phyloP scores from a whole-genome alignment of 2,329 filamentous ascomycete genomes.

The Grosmannia huntii region DNA sequence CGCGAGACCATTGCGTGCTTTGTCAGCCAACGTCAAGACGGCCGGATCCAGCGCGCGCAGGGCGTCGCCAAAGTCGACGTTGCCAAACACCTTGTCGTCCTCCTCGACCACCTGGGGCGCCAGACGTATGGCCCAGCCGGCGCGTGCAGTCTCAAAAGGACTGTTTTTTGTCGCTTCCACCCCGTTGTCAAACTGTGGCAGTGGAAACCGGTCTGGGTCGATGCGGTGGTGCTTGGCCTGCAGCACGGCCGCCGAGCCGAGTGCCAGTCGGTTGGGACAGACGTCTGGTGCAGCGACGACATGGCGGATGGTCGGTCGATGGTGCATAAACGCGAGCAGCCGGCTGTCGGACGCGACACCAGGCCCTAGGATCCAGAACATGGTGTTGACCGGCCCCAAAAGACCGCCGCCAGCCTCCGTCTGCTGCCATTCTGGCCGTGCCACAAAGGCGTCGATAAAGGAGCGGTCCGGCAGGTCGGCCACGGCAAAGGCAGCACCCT shows the following conservation, averaged over 20 bases:
- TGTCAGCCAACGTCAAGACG: conserved; percentile 39
- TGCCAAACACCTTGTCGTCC: conserved; percentile 31
- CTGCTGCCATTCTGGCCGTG: conserved; percentile 55
- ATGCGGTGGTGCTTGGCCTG: conserved; percentile 58
- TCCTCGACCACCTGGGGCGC: conserved; percentile 34
- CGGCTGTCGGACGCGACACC: conserved; percentile 49
- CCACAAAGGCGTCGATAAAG: conserved; percentile 58
- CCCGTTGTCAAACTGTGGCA: conserved; percentile 53
- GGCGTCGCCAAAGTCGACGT: conserved; percentile 34
- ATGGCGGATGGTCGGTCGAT: conserved; percentile 52
- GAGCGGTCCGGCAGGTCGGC: conserved; percentile 61
- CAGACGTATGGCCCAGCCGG: conserved; percentile 32
- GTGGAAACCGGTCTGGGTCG: conserved; percentile 59
- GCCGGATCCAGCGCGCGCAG: conserved; percentile 23
- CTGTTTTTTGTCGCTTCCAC: too few species aligned
- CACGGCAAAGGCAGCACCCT: conserved; percentile 64
- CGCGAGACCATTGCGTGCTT: conserved; percentile 31
- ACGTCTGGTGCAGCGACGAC: conserved; percentile 63
- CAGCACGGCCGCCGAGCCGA: conserved; percentile 54
- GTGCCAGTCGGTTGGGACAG: conserved; percentile 61
- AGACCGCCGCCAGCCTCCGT: conserved; percentile 29
- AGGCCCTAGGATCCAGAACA: conserved; percentile 73
- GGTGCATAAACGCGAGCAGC: conserved; percentile 57
- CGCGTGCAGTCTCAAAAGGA: conserved; percentile 27
- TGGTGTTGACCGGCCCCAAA: conserved; percentile 51